Percentiles rank a stretch among this genome's conserved stretches.
phyloP scores from a whole-genome alignment of 768 basidiomycete species.

The Gloeophyllum trabeum region DNA sequence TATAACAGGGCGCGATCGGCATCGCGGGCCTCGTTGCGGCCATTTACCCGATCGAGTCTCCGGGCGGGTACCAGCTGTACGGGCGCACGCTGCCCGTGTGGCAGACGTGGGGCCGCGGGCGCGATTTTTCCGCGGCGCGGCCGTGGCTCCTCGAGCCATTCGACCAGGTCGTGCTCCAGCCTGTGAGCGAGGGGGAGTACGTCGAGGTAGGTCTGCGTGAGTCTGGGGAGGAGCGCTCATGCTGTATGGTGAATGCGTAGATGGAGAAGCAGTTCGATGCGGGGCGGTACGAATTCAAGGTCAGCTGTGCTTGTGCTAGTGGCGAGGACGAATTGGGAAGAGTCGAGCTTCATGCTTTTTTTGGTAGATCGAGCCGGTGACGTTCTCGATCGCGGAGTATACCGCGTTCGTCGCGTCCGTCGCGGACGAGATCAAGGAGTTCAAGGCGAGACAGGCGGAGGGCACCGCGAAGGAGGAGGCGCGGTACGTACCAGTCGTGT shows the following conservation, averaged over 20 bases:
- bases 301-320: too few species aligned
- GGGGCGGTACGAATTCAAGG: slow-evolving; percentile 41
- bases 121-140: slow-evolving; percentile 28
- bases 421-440: slow-evolving; percentile 26
- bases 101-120: slow-evolving; percentile 50
- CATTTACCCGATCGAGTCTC: slow-evolving; percentile 53
- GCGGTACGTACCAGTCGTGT: slow-evolving; percentile 26
- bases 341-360: too few species aligned
- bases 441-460: slow-evolving; percentile 26
- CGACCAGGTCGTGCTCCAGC: slow-evolving; percentile 48
- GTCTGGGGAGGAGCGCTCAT: background rate
- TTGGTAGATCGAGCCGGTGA: slow-evolving; percentile 32
- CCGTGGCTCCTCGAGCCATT: slow-evolving; percentile 57
- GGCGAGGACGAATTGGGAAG: too few species aligned
- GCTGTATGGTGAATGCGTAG: slow-evolving; percentile 17
- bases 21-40: slow-evolving; percentile 57
- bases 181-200: slow-evolving; percentile 36
- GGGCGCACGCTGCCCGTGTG: slow-evolving; percentile 55
- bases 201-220: slow-evolving; percentile 23
- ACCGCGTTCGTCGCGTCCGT: slow-evolving; percentile 28
- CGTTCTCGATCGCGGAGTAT: slow-evolving; percentile 44
- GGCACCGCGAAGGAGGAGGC: slow-evolving; percentile 27
- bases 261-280: slow-evolving; percentile 39
- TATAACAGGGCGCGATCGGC: slow-evolving; percentile 54
- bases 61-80: slow-evolving; percentile 56